Evolutionary conservation across 805 yeast genomes (phyloP), one percentile per base, ranked within the genome.

Genomic region (Myxozyma neotropica): DNA sequence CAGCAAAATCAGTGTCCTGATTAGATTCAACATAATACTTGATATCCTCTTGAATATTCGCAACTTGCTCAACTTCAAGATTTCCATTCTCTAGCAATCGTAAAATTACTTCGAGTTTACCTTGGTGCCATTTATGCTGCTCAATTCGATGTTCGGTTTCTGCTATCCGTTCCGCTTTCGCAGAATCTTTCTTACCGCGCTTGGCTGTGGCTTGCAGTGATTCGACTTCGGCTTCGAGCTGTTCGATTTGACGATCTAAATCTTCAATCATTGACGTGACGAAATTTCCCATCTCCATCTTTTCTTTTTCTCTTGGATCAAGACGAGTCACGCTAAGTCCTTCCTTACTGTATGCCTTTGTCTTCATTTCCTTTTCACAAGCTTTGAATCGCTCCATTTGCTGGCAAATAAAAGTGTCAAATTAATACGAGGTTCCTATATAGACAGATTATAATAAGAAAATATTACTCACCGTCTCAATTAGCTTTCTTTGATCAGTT

Each of bases 371-470:
- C 75, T 91, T 89, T 74, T 93, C 99, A 67, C 93, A 89, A 57
- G 90, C 93, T 73, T 94, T 94, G 76, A 93, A 94, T 68, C 91
- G 83, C 74, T 93, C 99, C 99, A 93, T 93, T 62, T 94, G 94
- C 64, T 77, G n/a, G n/a, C n/a, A n/a, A n/a, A n/a, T n/a, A n/a
- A n/a, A n/a, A n/a, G n/a, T n/a, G n/a, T n/a, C n/a, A n/a, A n/a
- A n/a, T n/a, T n/a, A n/a, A n/a, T n/a, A n/a, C n/a, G 21, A 39
- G 21, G 19, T 40, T 29, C 23, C 12, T 17, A 8, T 4, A 21
- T 39, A 31, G 2, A 7, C n/a, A n/a, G n/a, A n/a, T n/a, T n/a
- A 50, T 17, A 36, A 27, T 38, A 36, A 40, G 21, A 23, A 13
- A 6, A 24, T 15, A 15, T 13, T 12, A 31, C 65, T 23, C 38